Evolutionary conservation across 2,329 filamentous ascomycete genomes (phyloP), one percentile per base, ranked within the genome.

Genomic region (Talaromyces sp.): DNA sequence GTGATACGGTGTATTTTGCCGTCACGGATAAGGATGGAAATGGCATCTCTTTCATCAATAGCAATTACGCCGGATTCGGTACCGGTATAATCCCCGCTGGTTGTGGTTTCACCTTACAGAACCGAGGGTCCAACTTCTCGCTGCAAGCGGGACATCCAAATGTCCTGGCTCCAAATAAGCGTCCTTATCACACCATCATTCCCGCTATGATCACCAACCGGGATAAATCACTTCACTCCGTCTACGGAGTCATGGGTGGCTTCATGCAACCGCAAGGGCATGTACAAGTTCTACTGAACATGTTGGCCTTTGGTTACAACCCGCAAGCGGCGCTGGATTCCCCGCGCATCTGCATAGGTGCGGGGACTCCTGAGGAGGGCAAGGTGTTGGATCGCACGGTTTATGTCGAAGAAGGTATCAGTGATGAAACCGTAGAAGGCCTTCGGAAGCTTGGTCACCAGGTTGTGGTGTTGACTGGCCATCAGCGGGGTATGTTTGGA

Each of bases 201-300:
- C 93, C 94, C 0, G 93, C 89, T 0, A 82, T 97, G 72, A 85
- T 93, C 17, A 97, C 94, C 0, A 91, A 94, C 64, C 71, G 84
- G 4, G 91, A 95, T 65, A 84, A 84, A 25, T 86, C 83, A 51
- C 76, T 97, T 58, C 89, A 96, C 72, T 88, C 85, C 3, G 89
- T 96, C 0, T 97, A 93, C 67, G 94, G 94, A 55, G 93, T 97
- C 60, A 97, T 97, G 94, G 94, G 94, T 54, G 93, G 91, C 2
- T 97, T 95, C 75, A 97, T 97, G 89, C 94, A 99, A 76, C 94
- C 94, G 0, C 94, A 97, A 74, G 94, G 93, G 21, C 94, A 97
- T 61, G 87, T 97, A 0, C 94, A 97, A 73, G 91, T 96, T 0
- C 76, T 99, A 9, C 79, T 97, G 1, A 96, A 95, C 64, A 92